Percentiles rank a stretch among this genome's conserved stretches.
Conservation (phyloP, 768 basidiomycete species). For the Mycena belliarum region DNA sequence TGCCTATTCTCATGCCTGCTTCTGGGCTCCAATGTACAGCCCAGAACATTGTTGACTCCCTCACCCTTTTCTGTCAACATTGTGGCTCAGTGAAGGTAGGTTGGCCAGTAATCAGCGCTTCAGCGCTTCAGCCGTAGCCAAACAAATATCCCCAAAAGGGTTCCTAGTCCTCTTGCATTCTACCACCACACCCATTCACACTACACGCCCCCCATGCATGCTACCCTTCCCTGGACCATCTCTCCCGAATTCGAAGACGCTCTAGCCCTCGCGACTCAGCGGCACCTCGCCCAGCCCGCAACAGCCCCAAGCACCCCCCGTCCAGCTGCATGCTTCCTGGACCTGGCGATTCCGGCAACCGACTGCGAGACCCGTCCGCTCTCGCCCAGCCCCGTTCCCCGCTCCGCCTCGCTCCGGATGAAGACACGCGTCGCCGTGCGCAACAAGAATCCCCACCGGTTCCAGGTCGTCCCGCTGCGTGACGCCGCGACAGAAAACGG, state of each 20-base stretch:
- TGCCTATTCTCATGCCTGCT: too few relatives aligned
- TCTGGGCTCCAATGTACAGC: too few relatives aligned
- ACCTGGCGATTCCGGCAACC: not conserved
- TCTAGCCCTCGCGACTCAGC: slow-evolving; percentile 17
- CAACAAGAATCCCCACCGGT: slow-evolving; percentile 43
- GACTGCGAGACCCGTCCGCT: not conserved
- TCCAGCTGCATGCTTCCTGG: not conserved
- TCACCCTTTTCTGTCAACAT: too few relatives aligned
- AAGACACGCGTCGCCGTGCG: slow-evolving; percentile 47
- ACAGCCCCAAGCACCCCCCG: slow-evolving; percentile 3
- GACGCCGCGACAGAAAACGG: slow-evolving; percentile 29
- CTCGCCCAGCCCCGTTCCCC: slow-evolving; percentile 4
- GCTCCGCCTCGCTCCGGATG: slow-evolving; percentile 36
- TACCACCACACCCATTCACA: not conserved
- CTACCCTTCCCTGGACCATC: slow-evolving; percentile 17
- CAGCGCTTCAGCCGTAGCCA: too few relatives aligned
- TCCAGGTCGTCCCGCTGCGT: slow-evolving; percentile 44
- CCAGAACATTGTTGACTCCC: too few relatives aligned
- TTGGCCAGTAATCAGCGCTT: too few relatives aligned
- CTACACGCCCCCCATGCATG: slow-evolving; percentile 10
- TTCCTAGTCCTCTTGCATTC: not conserved
- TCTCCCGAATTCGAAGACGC: slow-evolving; percentile 23
- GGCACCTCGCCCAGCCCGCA: slow-evolving; percentile 12
- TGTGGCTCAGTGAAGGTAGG: too few relatives aligned
- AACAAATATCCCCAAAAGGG: too few relatives aligned